These are phyloP conservation scores for Zelopaecilomyces penicillatus DNA, from an alignment of 2,329 filamentous ascomycete genomes.

Conservation along the genomic window DNA sequence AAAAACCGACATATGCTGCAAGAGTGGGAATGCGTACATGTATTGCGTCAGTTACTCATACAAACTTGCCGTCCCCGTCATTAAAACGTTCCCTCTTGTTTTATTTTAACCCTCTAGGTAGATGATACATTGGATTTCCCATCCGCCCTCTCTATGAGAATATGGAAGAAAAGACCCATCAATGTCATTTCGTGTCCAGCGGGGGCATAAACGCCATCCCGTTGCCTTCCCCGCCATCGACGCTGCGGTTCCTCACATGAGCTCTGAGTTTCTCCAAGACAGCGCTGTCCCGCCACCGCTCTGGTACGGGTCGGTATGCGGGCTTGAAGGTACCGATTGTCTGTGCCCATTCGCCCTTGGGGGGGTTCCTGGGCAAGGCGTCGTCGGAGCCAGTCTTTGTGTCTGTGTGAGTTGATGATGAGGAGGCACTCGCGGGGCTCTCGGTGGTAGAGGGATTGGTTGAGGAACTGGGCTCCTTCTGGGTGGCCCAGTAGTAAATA, in stretches of 20 bases:
- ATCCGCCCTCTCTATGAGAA: no score
- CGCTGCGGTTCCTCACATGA: slow-evolving; percentile 63
- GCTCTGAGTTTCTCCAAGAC: slow-evolving; percentile 66
- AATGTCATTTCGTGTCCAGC: slow-evolving; percentile 19
- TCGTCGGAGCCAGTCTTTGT: slow-evolving; percentile 14
- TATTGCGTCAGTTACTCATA: no score
- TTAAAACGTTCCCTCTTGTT: neutral
- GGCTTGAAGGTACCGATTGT: slow-evolving; percentile 92
- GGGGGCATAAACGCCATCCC: slow-evolving; percentile 53
- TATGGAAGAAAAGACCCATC: neutral
- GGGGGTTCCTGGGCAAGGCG: slow-evolving; percentile 26
- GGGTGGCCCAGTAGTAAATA: slow-evolving; percentile 99
- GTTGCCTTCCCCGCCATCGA: slow-evolving; percentile 28
- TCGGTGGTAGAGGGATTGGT: slow-evolving; percentile 25
- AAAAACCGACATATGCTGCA: no score
- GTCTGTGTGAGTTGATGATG: slow-evolving; percentile 1
- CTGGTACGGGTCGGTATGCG: slow-evolving; percentile 82
- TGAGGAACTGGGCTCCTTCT: slow-evolving; percentile 51
- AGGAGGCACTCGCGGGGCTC: slow-evolving; percentile 18
- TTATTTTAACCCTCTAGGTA: neutral
- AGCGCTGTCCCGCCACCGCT: slow-evolving; percentile 76
- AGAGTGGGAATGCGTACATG: no score
- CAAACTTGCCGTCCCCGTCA: no score
- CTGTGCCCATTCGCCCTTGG: slow-evolving; percentile 83
- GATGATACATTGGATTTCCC: neutral